Evolutionary conservation across 345 rosid species (phyloP).

Genomic region (Moricandia moricandioides): DNA sequence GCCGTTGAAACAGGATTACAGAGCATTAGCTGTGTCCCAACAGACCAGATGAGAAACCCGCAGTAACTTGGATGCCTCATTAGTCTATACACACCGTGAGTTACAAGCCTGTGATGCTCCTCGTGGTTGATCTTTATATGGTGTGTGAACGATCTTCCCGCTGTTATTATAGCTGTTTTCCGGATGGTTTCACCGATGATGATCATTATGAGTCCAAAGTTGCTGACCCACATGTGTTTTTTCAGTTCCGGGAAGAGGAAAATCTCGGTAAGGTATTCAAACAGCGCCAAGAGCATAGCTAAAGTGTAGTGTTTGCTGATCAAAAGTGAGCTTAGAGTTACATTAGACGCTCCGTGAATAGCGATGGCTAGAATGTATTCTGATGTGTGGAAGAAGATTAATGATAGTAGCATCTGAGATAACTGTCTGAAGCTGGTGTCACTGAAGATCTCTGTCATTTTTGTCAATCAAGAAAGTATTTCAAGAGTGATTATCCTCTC

Average conservation of each 20-base stretch:
- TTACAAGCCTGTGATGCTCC: slow-evolving; percentile 55
- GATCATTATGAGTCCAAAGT: slow-evolving; percentile 52
- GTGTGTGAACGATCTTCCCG: slow-evolving; percentile 63
- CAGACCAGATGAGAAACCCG: slow-evolving; percentile 60
- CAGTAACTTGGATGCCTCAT: slow-evolving; percentile 70
- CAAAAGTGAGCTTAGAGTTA: slow-evolving; percentile 50
- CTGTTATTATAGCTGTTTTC: slow-evolving; percentile 59
- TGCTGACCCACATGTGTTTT: slow-evolving; percentile 54
- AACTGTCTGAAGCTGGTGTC: slow-evolving; percentile 50
- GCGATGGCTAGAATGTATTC: slow-evolving; percentile 50
- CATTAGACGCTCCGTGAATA: slow-evolving; percentile 51
- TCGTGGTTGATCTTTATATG: slow-evolving; percentile 48
- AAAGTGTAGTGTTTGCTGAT: slow-evolving; percentile 51
- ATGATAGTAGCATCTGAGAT: slow-evolving; percentile 45
- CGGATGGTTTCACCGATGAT: slow-evolving; percentile 49
- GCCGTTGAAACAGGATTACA: slow-evolving; percentile 56
- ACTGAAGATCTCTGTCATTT: slow-evolving; percentile 50
- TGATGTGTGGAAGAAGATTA: slow-evolving; percentile 57
- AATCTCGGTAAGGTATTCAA: slow-evolving; percentile 50
- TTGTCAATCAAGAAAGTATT: background rate
- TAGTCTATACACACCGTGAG: slow-evolving; percentile 50
- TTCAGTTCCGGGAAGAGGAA: slow-evolving; percentile 49
- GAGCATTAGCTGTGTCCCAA: slow-evolving; percentile 66
- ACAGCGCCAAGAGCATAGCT: slow-evolving; percentile 49
- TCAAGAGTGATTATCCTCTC: background rate